phyloP scores from a whole-genome alignment of 2,329 filamentous ascomycete genomes.

The Claviceps monticola region DNA sequence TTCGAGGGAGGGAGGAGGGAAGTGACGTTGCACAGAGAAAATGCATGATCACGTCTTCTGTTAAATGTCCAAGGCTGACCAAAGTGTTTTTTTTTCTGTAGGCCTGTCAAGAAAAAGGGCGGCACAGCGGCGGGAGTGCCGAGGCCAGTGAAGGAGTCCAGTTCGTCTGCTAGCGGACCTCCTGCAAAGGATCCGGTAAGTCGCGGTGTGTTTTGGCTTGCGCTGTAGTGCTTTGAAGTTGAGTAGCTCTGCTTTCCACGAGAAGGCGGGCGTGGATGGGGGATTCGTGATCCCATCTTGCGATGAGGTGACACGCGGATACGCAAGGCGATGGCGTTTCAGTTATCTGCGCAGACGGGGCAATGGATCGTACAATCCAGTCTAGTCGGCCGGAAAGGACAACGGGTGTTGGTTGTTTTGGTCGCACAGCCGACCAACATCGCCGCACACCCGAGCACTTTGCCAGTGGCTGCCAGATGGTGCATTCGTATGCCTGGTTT shows the following conservation, averaged over 20 bases:
- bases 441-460: no score
- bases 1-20: neutral
- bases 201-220: slow-evolving; percentile 1
- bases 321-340: no score
- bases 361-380: no score
- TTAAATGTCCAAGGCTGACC: neutral
- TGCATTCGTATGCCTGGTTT: no score
- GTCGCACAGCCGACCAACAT: no score
- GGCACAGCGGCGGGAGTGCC: slow-evolving; percentile 56
- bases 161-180: slow-evolving; percentile 45
- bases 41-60: neutral
- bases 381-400: no score
- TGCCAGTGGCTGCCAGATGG: no score
- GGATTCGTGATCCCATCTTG: neutral
- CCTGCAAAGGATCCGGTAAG: slow-evolving; percentile 39
- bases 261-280: neutral
- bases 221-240: neutral
- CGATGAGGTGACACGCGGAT: neutral
- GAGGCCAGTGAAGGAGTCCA: slow-evolving; percentile 48
- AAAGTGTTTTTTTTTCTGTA: slow-evolving; percentile 21
- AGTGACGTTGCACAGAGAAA: neutral
- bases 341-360: no score
- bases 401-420: no score
- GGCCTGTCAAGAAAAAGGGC: slow-evolving; percentile 59
- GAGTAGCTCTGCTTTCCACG: neutral